Conservation (phyloP, 1,284 basidiomycete species). For the Heliocybe sulcata region DNA sequence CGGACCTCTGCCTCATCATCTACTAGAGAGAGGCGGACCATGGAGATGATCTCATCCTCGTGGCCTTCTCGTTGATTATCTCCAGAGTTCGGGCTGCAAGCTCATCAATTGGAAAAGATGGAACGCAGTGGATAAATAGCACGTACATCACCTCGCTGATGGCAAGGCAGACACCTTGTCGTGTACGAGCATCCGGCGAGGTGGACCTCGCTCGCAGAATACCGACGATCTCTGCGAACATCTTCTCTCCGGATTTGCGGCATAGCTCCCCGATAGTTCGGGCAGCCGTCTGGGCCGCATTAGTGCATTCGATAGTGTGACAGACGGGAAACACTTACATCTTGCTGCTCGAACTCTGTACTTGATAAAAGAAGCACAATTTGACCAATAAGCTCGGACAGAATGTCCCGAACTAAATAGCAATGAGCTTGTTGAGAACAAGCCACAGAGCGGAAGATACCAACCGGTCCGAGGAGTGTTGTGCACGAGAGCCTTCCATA, state of each 20-base stretch:
- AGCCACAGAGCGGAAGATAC: slow-evolving; percentile 7
- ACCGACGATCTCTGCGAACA: slow-evolving; percentile 80
- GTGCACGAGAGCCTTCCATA: slow-evolving; percentile 97
- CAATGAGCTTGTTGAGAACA: not conserved
- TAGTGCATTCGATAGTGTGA: not conserved
- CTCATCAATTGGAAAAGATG: not conserved
- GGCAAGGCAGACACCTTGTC: slow-evolving; percentile 86
- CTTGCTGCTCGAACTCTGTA: slow-evolving; percentile 82
- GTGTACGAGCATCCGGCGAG: slow-evolving; percentile 68
- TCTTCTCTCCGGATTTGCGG: slow-evolving; percentile 93
- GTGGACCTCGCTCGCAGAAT: slow-evolving; percentile 67
- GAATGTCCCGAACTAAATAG: slow-evolving; percentile 80
- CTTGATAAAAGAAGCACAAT: slow-evolving; percentile 74
- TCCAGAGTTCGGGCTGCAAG: slow-evolving; percentile 70
- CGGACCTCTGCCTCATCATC: slow-evolving; percentile 88
- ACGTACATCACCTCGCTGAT: slow-evolving; percentile 84
- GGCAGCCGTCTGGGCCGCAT: slow-evolving; percentile 60
- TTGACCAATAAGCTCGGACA: slow-evolving; percentile 80
- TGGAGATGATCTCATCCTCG: slow-evolving; percentile 85
- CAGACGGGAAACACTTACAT: slow-evolving; percentile 44
- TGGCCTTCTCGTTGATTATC: slow-evolving; percentile 86
- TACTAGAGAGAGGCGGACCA: slow-evolving; percentile 83
- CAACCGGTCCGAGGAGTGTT: slow-evolving; percentile 81
- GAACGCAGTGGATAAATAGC: not conserved
- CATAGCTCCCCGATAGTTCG: slow-evolving; percentile 86